Conservation (phyloP, 2,329 filamentous ascomycete genomes). For the Ceratocystis destructans region DNA sequence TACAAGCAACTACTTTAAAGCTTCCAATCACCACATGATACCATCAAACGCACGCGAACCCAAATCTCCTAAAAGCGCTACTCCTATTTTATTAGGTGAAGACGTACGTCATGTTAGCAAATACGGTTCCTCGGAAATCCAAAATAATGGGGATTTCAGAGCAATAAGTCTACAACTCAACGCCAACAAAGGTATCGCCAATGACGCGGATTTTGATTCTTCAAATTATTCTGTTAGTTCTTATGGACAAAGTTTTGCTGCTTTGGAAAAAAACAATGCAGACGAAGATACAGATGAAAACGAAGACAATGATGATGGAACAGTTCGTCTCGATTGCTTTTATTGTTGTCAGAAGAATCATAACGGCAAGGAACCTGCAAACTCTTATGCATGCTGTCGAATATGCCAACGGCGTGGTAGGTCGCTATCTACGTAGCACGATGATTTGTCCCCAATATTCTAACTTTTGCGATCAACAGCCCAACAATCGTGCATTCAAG, state of each 20-base stretch:
- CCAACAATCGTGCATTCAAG: conserved; percentile 77
- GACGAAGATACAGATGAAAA: conserved; percentile 43
- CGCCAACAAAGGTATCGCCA: conserved; percentile 28
- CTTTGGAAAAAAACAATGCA: conserved; percentile 45
- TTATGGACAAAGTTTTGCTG: conserved; percentile 35
- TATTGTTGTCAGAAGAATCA: conserved; percentile 80
- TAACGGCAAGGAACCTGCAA: conserved; percentile 68
- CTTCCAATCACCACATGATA: conserved; percentile 23
- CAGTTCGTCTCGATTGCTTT: conserved; percentile 38
- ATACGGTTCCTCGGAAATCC: conserved; percentile 22
- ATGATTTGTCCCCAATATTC: conserved; percentile 22
- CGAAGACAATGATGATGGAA: conserved; percentile 44
- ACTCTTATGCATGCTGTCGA: conserved; percentile 61
- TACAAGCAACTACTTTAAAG: conserved; percentile 22
- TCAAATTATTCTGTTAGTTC: conserved; percentile 20
- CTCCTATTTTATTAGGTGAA: background rate
- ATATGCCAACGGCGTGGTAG: conserved; percentile 75
- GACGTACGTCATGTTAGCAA: conserved; percentile 20
- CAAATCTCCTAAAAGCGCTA: background rate
- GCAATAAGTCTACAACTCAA: conserved; percentile 11
- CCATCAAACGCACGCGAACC: background rate
- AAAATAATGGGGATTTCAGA: conserved; percentile 12
- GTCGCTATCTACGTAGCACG: background rate
- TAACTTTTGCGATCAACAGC: conserved; percentile 38
- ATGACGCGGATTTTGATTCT: conserved; percentile 27